A percentile compares a stretch with the other conserved stretches of the same genome.
Evolutionary conservation across 495 filamentous ascomycete genomes (phyloP).

Genomic region (Xylaria grammica): DNA sequence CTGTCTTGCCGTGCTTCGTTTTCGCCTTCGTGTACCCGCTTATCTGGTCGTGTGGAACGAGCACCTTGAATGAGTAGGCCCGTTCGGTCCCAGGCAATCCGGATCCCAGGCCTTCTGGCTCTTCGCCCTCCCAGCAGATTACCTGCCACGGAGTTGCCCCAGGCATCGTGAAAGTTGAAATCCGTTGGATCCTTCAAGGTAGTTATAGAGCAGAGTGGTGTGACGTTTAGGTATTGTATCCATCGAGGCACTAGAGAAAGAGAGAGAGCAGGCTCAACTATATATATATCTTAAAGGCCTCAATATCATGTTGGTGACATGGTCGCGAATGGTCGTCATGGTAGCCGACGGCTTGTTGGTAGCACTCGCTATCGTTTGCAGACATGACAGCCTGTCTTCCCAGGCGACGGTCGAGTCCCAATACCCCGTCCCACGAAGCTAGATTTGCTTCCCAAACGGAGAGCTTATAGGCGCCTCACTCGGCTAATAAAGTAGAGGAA

Average conservation of each 20-base stretch:
- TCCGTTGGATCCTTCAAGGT: background rate
- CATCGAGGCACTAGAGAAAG: background rate
- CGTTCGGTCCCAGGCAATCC: background rate
- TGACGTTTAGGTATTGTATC: background rate
- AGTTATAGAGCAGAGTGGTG: background rate
- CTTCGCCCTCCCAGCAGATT: background rate
- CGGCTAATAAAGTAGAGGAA: no score
- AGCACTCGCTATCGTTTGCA: background rate
- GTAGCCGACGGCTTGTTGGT: background rate
- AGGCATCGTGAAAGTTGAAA: background rate
- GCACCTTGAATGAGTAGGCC: background rate
- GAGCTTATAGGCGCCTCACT: no score
- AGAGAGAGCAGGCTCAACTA: background rate
- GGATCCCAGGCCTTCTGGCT: background rate
- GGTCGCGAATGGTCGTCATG: background rate
- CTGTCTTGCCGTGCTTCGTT: background rate
- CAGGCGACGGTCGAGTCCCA: no score
- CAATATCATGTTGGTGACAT: background rate
- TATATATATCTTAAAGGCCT: background rate
- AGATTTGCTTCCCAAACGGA: no score
- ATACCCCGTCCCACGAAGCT: no score
- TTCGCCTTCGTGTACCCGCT: background rate
- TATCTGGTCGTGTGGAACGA: background rate
- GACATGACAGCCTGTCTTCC: background rate
- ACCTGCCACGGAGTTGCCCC: background rate